phyloP scores from a whole-genome alignment of 805 yeast genomes.

The Sungouiozyma intestinalis region DNA sequence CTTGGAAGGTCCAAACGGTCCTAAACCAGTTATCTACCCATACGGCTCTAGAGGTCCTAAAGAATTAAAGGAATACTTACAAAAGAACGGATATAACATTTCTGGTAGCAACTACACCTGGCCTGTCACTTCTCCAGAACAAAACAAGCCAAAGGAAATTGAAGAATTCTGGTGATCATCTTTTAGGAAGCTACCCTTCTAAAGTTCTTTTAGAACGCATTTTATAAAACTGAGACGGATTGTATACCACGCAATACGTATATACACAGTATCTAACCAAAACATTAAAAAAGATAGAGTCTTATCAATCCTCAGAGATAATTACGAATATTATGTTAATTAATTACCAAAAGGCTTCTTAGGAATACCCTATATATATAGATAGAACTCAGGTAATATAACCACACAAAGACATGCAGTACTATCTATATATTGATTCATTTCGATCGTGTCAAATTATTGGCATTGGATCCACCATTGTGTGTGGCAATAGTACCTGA shows the following conservation, averaged over 20 bases:
- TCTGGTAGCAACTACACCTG: conserved; percentile 60
- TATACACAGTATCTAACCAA: too few species aligned
- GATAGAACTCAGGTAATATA: too few species aligned
- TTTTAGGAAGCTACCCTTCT: background rate
- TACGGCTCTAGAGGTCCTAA: conserved; percentile 91
- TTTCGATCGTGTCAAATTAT: background rate
- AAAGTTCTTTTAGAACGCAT: background rate
- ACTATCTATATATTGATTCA: too few species aligned
- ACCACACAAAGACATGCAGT: too few species aligned
- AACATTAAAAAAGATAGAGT: too few species aligned
- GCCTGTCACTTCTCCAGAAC: conserved; percentile 64
- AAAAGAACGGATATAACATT: conserved; percentile 61
- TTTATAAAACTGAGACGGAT: too few species aligned
- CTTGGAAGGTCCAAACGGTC: conserved; percentile 62
- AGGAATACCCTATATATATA: too few species aligned
- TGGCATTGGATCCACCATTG: conserved; percentile 5
- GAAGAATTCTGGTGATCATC: background rate
- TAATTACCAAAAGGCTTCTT: too few species aligned
- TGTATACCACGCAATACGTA: too few species aligned
- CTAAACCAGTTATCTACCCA: conserved; percentile 58
- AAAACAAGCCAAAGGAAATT: background rate
- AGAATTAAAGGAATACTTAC: conserved; percentile 48
- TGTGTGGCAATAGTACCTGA: conserved; percentile 17
- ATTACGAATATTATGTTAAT: too few species aligned
- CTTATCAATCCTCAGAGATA: too few species aligned